Evolutionary conservation across 2,329 filamentous ascomycete species (phyloP).

Genomic region (Mollisiaceae sp.): DNA sequence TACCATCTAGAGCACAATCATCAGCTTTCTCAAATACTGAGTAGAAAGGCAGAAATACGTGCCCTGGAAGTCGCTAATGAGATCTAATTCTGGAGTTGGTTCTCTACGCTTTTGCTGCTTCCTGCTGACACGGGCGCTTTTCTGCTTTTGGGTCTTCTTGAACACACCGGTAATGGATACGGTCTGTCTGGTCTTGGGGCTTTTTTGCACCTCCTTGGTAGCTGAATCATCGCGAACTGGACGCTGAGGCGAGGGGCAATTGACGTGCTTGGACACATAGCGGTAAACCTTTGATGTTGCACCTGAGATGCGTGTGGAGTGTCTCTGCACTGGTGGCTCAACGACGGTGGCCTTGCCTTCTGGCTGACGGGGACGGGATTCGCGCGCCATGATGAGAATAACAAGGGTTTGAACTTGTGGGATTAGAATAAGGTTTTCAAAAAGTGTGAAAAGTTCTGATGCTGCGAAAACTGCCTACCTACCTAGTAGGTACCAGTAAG

Average conservation of each 20-base stretch:
- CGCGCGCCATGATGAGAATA: neutral
- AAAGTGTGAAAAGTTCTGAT: neutral
- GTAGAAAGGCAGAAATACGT: neutral
- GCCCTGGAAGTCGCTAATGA: conserved; percentile 28
- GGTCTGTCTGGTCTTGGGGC: conserved; percentile 7
- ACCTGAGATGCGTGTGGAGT: neutral
- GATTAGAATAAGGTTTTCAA: neutral
- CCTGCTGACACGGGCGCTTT: conserved; percentile 19
- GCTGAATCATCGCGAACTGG: neutral
- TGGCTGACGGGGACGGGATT: neutral
- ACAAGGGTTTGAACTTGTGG: neutral
- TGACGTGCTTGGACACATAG: conserved; percentile 2
- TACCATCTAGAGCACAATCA: conserved; percentile 27
- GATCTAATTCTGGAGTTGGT: conserved; percentile 21
- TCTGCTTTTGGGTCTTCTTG: conserved; percentile 26
- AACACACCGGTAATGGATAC: conserved; percentile 34
- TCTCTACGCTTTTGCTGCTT: conserved; percentile 24
- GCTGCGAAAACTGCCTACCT: neutral
- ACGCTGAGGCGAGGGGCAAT: neutral
- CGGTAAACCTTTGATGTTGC: neutral
- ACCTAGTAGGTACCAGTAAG: too few relatives aligned
- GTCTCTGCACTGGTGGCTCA: neutral
- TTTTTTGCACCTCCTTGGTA: neutral
- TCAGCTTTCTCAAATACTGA: conserved; percentile 8
- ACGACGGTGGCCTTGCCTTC: neutral